Evolutionary conservation across 31 red algal genomes (phyloP).

Genomic region (Pterothamnion heteromorphum): DNA sequence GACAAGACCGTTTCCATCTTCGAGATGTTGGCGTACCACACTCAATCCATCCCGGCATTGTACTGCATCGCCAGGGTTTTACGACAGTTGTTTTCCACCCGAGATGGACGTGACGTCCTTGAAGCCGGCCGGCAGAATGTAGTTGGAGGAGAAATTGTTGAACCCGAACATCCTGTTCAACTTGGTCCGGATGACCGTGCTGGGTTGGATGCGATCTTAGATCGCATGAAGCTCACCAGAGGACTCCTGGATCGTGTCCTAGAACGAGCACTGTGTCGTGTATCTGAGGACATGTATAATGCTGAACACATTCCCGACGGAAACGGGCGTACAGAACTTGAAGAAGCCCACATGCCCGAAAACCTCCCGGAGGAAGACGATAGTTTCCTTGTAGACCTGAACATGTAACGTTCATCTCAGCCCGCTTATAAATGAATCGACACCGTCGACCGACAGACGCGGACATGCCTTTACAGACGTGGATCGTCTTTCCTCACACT

Average conservation of each 20-base stretch:
- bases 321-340: neutral
- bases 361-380: neutral
- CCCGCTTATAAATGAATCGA: neutral
- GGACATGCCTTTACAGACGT: no score
- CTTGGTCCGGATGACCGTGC: neutral
- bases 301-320: neutral
- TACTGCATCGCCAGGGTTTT: neutral
- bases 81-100: neutral
- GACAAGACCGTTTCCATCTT: neutral
- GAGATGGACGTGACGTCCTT: neutral
- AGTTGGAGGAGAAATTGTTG: neutral
- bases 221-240: neutral
- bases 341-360: neutral
- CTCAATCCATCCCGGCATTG: neutral
- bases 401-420: neutral
- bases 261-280: neutral
- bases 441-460: neutral
- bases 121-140: neutral
- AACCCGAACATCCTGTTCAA: neutral
- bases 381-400: neutral
- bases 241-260: neutral
- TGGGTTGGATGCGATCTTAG: neutral
- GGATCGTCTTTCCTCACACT: no score
- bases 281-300: neutral
- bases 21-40: neutral